Evolutionary conservation across 1,139 yeast genomes (phyloP), one percentile per base, ranked within the genome.

Genomic region (Diutina siamensis): DNA sequence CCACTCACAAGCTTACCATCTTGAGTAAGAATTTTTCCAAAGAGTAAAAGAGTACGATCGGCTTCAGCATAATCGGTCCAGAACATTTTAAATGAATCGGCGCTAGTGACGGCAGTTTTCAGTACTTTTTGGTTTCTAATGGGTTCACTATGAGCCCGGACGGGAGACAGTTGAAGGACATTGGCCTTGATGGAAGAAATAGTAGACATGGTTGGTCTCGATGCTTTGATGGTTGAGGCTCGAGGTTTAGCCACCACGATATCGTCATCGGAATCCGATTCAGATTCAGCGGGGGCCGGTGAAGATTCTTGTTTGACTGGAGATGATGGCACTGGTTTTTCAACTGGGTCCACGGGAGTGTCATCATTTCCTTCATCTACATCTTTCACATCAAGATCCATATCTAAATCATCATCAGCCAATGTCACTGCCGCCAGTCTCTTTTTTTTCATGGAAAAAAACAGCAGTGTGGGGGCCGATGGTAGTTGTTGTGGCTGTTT

Each of bases 41-140:
- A 92, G n/a, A 92, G 68, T 17, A 87, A 64, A 40, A 94, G 64
- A 0, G 80, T 65, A 51, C 74, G 74, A 48, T 82, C 87, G 19
- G 83, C 76, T 58, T 92, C 97, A 41, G 84, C 73, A 60, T 80
- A 88, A 60, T 94, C 99, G 35, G 84, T 65, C 97, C 97, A 94
- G 59, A 75, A 92, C 80, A 92, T 80, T 55, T 77, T 75, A 57
- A 88, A 72, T 3, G 72, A 58, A 45, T 70, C 74, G 17, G 55
- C 52, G 9, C 48, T 49, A 2, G 55, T 49, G 2, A 71, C 70
- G 1, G 64, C 65, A 3, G 63, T 57, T 18, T 63, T 64, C 51
- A 71, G 71, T 10, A 71, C 72, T 40, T 77, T 53, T 52, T 76
- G 78, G 44, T 75, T 70, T 1, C 71, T 64, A 18, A 57, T 57